phyloP scores from a whole-genome alignment of 805 yeast species.

The Myxozyma neotropica region DNA sequence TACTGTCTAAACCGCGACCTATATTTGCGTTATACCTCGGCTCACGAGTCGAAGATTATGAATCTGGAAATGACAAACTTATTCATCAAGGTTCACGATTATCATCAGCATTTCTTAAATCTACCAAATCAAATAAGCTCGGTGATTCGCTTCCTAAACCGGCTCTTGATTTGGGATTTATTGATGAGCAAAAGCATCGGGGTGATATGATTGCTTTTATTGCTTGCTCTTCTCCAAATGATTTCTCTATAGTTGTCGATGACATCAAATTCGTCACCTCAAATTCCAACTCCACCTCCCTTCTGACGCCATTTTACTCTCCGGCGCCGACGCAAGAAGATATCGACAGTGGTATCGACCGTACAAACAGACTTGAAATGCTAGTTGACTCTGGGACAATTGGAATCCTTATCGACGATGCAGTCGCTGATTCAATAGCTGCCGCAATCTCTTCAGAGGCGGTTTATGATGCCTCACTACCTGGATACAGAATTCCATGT shows the following conservation, averaged over 20 bases:
- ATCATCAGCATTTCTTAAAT: background rate
- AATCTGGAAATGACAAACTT: background rate
- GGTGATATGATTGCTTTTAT: conserved; percentile 21
- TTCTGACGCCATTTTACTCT: too few species aligned
- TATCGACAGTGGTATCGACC: too few species aligned
- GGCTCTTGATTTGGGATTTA: conserved; percentile 23
- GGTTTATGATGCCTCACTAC: conserved; percentile 19
- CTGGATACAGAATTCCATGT: conserved; percentile 30
- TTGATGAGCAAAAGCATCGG: conserved; percentile 16
- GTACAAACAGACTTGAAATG: too few species aligned
- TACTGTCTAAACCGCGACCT: background rate
- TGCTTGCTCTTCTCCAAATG: conserved; percentile 18
- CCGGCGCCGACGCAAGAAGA: too few species aligned
- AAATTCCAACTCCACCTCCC: background rate
- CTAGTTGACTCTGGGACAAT: conserved; percentile 30
- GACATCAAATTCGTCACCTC: conserved; percentile 7
- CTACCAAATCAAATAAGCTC: background rate
- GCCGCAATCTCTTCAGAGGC: conserved; percentile 12
- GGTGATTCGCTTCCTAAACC: conserved; percentile 6
- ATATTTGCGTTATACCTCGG: conserved; percentile 23
- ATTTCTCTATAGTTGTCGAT: conserved; percentile 5
- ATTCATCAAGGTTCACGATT: background rate
- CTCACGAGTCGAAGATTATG: conserved; percentile 8
- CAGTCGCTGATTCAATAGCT: conserved; percentile 28
- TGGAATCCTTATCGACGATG: conserved; percentile 20